A percentile compares a stretch with the other conserved stretches of the same genome.
Conservation (phyloP, 2,329 filamentous ascomycete genomes). For the Colletotrichum sojae region DNA sequence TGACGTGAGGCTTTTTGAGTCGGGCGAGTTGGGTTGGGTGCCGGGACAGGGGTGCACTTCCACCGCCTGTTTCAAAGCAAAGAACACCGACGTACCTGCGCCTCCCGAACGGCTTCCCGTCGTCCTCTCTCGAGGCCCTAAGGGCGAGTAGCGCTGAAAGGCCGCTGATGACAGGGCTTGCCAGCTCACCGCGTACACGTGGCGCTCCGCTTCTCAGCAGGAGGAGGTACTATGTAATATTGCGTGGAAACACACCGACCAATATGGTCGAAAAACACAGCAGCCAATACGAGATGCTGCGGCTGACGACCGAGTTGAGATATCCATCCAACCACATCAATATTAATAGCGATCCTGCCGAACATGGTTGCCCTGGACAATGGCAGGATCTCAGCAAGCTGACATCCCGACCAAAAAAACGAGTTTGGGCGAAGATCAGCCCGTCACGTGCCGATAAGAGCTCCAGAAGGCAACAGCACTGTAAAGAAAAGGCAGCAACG, state of each 20-base stretch:
- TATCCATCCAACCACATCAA: background rate
- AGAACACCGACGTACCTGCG: background rate
- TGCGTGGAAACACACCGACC: background rate
- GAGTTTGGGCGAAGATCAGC: conserved; percentile 11
- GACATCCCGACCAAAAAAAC: background rate
- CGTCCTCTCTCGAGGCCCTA: conserved; percentile 8
- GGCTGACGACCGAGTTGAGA: background rate
- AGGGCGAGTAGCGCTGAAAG: background rate
- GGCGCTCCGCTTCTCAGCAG: conserved; percentile 18
- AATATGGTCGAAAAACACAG: background rate
- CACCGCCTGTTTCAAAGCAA: conserved; percentile 26
- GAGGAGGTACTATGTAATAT: background rate
- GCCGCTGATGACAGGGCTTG: background rate
- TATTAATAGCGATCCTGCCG: conserved; percentile 13
- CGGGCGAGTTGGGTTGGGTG: conserved; percentile 1
- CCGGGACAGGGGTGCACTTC: conserved; percentile 12
- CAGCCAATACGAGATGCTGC: conserved; percentile 5
- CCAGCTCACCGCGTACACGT: conserved; percentile 28
- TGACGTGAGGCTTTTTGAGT: conserved; percentile 10
- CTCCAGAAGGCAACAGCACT: background rate
- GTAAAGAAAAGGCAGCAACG: too few relatives aligned
- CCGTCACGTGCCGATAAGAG: conserved; percentile 39
- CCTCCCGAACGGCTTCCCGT: background rate
- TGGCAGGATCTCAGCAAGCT: background rate
- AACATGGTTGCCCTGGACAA: conserved; percentile 18